phyloP scores from a whole-genome alignment of 2,329 filamentous ascomycete genomes.

The Fusarium camptoceras region DNA sequence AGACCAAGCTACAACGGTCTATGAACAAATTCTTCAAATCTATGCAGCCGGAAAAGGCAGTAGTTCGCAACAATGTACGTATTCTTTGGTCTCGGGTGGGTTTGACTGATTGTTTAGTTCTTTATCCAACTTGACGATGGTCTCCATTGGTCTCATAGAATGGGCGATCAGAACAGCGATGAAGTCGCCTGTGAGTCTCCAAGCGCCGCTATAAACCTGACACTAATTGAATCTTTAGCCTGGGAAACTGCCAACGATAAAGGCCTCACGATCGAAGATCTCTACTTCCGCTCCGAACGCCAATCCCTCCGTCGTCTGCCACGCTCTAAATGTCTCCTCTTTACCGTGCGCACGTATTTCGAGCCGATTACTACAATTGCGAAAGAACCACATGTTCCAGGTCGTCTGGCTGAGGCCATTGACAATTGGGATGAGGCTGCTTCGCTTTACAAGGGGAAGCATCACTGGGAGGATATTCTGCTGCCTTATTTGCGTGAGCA shows the following conservation, averaged over 20 bases:
- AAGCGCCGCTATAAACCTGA: fast-evolving
- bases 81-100: fast-evolving
- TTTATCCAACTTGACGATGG: constrained; percentile 40
- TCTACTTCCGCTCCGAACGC: constrained; percentile 38
- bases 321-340: constrained; percentile 22
- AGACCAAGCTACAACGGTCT: constrained; percentile 28
- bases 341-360: constrained; percentile 35
- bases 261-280: constrained; percentile 16
- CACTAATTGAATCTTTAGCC: constrained; percentile 7
- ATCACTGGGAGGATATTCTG: constrained; percentile 32
- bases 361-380: constrained; percentile 33
- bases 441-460: constrained; percentile 30
- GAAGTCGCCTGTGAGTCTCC: constrained; percentile 21
- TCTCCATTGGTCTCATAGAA: constrained; percentile 37
- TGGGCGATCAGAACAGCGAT: constrained; percentile 26
- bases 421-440: constrained; percentile 34
- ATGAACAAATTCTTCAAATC: constrained; percentile 38
- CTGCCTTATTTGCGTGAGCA: constrained; percentile 32
- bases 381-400: constrained; percentile 32
- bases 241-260: constrained; percentile 31
- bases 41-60: constrained; percentile 32
- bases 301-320: constrained; percentile 35
- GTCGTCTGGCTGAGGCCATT: constrained; percentile 25
- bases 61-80: constrained; percentile 33
- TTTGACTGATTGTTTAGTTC: constrained; percentile 3